A percentile compares a stretch with the other conserved stretches of the same genome.
Evolutionary conservation across 2,329 filamentous ascomycete genomes (phyloP).

Genomic region (Penicillium sp.): DNA sequence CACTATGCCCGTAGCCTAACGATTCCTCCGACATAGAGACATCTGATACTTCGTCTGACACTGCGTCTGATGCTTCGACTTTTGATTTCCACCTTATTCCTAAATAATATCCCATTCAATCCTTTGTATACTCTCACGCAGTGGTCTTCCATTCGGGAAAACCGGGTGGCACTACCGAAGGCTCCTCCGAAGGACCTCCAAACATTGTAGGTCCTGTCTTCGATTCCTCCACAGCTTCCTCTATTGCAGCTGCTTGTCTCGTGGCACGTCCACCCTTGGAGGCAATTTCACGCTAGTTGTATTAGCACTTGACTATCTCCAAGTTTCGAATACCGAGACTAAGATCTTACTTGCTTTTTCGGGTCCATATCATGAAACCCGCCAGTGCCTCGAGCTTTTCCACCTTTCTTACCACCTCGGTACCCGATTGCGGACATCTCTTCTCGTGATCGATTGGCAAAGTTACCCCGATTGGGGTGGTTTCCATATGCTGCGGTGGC

Average conservation of each 20-base stretch:
- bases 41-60: no score
- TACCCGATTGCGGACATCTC: conserved; percentile 25
- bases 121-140: neutral
- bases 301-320: neutral
- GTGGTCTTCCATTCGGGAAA: conserved; percentile 22
- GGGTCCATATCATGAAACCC: conserved; percentile 29
- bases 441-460: conserved; percentile 30
- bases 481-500: conserved; percentile 19
- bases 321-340: no score
- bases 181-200: conserved; percentile 9
- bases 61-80: no score
- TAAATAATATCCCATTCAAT: no score
- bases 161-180: conserved; percentile 19
- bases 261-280: conserved; percentile 24
- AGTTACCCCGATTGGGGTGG: conserved; percentile 34
- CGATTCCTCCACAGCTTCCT: conserved; percentile 7
- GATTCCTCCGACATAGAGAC: neutral
- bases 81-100: no score
- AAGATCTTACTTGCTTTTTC: conserved; percentile 26
- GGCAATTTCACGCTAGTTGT: conserved; percentile 23
- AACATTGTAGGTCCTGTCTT: neutral
- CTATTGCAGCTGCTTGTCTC: conserved; percentile 9
- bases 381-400: conserved; percentile 24
- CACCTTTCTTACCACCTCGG: conserved; percentile 27
- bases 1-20: no score